phyloP scores from a whole-genome alignment of 257 asterid species.

The Solanum piurae region DNA sequence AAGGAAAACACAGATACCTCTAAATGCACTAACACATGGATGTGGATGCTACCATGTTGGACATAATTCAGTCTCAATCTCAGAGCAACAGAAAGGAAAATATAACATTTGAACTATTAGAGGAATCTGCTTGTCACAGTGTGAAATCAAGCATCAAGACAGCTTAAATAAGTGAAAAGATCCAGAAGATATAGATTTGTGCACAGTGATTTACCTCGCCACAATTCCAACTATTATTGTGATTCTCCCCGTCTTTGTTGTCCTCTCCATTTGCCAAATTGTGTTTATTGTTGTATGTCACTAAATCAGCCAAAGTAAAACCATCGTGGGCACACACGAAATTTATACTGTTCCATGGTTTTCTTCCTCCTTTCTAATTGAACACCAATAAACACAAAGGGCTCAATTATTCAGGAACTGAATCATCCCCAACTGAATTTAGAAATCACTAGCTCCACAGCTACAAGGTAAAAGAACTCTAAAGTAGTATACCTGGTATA shows the following conservation, averaged over 20 bases:
- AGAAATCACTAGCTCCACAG: background rate
- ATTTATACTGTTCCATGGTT: slow-evolving; percentile 93
- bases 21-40: background rate
- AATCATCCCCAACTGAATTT: background rate
- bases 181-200: background rate
- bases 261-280: slow-evolving; percentile 91
- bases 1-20: background rate
- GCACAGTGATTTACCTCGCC: slow-evolving; percentile 51
- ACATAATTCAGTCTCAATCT: background rate
- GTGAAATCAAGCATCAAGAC: background rate
- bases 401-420: background rate
- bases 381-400: slow-evolving; percentile 4
- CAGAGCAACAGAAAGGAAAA: background rate
- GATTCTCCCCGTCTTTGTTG: slow-evolving; percentile 93
- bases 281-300: slow-evolving; percentile 82
- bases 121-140: background rate
- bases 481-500: slow-evolving; percentile 63
- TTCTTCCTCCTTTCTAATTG: slow-evolving; percentile 93
- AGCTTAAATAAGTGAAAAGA: background rate
- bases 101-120: background rate
- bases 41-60: background rate
- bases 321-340: slow-evolving; percentile 96
- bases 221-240: slow-evolving; percentile 96
- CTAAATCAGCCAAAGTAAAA: slow-evolving; percentile 93
- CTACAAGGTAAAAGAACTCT: background rate